Conservation (phyloP, 139 green algal species). For the Coelastrella sp. region DNA sequence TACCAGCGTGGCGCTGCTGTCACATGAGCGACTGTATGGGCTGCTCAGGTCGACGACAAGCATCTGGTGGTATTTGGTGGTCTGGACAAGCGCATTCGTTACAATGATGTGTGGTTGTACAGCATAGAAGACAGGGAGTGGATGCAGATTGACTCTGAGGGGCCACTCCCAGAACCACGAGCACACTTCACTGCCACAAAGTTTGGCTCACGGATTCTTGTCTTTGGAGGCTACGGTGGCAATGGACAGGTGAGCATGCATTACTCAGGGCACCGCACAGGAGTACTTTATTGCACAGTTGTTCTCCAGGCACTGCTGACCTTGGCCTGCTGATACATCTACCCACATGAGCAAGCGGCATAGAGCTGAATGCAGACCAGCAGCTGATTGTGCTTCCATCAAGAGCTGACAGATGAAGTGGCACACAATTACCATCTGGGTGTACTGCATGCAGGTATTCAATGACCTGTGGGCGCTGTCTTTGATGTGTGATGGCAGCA, state of each 20-base stretch:
- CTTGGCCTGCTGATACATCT: too few species aligned
- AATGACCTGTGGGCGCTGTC: constrained; percentile 85
- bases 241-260: constrained; percentile 55
- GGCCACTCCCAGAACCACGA: constrained; percentile 65
- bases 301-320: background rate
- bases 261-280: background rate
- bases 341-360: too few species aligned
- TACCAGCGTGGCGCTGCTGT: too few species aligned
- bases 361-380: too few species aligned
- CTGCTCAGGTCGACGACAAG: constrained; percentile 70
- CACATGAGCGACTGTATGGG: background rate
- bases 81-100: constrained; percentile 78
- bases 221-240: constrained; percentile 89
- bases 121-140: constrained; percentile 71
- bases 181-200: constrained; percentile 84
- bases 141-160: constrained; percentile 58
- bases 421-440: too few species aligned
- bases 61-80: constrained; percentile 85
- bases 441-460: constrained; percentile 56
- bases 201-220: constrained; percentile 71
- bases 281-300: background rate
- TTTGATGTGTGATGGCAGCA: constrained; percentile 23
- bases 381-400: too few species aligned
- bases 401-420: too few species aligned
- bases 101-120: constrained; percentile 86